A percentile compares a stretch with the other conserved stretches of the same genome.
phyloP scores from a whole-genome alignment of 2,329 filamentous ascomycete species.

The Geosmithia flava region DNA sequence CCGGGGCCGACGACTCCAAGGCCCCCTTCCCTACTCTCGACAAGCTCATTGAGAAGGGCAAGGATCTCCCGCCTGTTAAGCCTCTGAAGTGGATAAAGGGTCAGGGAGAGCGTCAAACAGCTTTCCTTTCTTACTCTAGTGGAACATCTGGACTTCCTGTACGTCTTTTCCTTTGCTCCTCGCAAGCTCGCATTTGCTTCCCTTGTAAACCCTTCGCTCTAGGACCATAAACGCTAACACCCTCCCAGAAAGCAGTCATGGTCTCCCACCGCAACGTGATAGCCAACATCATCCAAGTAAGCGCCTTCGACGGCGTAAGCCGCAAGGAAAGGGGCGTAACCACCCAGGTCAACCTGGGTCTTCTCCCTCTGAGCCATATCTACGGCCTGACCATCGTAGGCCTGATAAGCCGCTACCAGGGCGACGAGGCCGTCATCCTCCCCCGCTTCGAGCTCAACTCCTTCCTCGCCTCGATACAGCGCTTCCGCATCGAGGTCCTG shows the following conservation, averaged over 20 bases:
- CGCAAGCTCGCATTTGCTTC: neutral
- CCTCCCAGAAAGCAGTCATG: constrained; percentile 63
- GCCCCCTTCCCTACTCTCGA: constrained; percentile 51
- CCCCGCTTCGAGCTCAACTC: constrained; percentile 63
- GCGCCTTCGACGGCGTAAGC: constrained; percentile 25
- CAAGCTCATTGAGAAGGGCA: constrained; percentile 51
- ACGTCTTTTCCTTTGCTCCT: constrained; percentile 10
- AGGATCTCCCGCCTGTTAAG: constrained; percentile 37
- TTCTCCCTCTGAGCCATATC: constrained; percentile 75
- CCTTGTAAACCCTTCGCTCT: too few species aligned
- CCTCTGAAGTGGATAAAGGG: constrained; percentile 48
- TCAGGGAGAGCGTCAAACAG: constrained; percentile 54
- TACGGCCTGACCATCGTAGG: constrained; percentile 64
- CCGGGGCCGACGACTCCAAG: constrained; percentile 35
- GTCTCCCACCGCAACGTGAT: constrained; percentile 73
- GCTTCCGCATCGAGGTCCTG: constrained; percentile 54
- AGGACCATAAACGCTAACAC: neutral
- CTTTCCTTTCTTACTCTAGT: constrained; percentile 70
- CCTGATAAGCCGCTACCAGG: constrained; percentile 53
- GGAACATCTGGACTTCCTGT: constrained; percentile 70
- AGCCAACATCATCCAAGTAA: constrained; percentile 57
- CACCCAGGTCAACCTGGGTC: constrained; percentile 42
- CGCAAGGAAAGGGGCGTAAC: constrained; percentile 27
- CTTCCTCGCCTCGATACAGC: constrained; percentile 52
- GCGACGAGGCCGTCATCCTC: constrained; percentile 61